These are phyloP conservation scores for Eutrema japonicum DNA, from an alignment of 345 rosid genomes.

Conservation along the genomic window DNA sequence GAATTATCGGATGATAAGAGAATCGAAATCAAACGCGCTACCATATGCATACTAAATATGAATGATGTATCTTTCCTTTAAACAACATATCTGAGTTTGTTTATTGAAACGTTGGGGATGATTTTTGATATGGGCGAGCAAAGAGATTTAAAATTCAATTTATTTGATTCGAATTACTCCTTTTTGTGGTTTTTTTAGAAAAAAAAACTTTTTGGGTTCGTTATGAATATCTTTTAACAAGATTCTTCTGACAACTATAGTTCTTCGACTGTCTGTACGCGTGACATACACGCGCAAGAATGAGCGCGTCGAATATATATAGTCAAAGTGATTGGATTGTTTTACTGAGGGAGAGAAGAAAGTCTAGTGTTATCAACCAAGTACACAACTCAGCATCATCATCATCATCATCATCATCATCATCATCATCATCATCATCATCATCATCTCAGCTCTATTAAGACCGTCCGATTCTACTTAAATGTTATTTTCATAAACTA, in stretches of 20 bases:
- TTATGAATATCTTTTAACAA: slow-evolving; percentile 30
- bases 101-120: neutral
- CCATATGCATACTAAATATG: neutral
- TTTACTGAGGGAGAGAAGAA: slow-evolving; percentile 27
- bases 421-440: neutral
- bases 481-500: neutral
- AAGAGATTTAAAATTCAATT: neutral
- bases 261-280: slow-evolving; percentile 3
- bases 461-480: slow-evolving; percentile 38
- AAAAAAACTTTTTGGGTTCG: neutral
- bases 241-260: slow-evolving; percentile 33
- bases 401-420: neutral
- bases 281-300: neutral
- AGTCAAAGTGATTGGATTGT: slow-evolving; percentile 40
- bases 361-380: slow-evolving; percentile 19
- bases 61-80: neutral
- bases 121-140: neutral
- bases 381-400: slow-evolving; percentile 9
- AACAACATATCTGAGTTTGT: neutral
- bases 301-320: neutral
- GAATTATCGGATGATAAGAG: too few relatives aligned
- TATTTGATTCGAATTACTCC: neutral
- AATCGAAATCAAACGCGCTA: too few relatives aligned
- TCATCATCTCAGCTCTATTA: neutral
- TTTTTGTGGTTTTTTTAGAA: neutral